A percentile compares a stretch with the other conserved stretches of the same genome.
These are phyloP conservation scores for Cyclospora cayetanensis DNA, from an alignment of 169 alveolate genomes.

Conservation along the genomic window DNA sequence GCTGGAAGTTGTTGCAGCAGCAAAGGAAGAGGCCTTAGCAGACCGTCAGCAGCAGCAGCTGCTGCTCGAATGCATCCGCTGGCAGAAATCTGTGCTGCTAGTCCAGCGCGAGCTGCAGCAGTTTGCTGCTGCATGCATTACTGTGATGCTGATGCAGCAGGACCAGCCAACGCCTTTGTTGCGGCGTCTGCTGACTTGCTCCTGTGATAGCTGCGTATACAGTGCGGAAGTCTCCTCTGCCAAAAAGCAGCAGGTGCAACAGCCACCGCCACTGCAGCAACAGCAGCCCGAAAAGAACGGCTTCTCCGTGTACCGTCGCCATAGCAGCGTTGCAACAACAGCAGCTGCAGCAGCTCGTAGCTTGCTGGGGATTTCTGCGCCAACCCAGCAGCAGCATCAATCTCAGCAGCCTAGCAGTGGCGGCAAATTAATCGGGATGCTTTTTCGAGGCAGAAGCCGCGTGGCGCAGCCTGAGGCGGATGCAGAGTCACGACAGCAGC, in stretches of 20 bases:
- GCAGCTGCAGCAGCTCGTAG: constrained; percentile 61
- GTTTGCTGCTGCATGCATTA: constrained; percentile 40
- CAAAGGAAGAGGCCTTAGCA: not conserved
- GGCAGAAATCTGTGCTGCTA: constrained; percentile 55
- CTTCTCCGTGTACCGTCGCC: constrained; percentile 9
- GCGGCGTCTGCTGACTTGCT: constrained; percentile 21
- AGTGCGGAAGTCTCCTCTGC: not conserved
- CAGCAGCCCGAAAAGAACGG: not conserved
- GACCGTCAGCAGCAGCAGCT: constrained; percentile 39
- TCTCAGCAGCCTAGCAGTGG: constrained; percentile 15
- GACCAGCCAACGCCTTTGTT: constrained; percentile 25
- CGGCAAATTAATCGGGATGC: constrained; percentile 8
- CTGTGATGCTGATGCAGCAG: constrained; percentile 40
- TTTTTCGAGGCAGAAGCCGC: constrained; percentile 16
- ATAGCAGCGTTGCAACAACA: constrained; percentile 34
- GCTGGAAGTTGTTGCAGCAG: not conserved
- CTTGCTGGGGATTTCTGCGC: not conserved
- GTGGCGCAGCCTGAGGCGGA: not conserved
- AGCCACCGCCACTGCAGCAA: constrained; percentile 5
- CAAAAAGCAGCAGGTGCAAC: constrained; percentile 26
- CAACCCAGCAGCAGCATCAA: constrained; percentile 40
- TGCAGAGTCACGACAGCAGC: constrained; percentile 36
- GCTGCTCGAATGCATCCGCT: constrained; percentile 17
- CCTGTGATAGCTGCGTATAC: constrained; percentile 14
- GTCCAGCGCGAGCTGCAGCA: constrained; percentile 60